Percentiles rank a stretch among this genome's conserved stretches.
phyloP scores from a whole-genome alignment of 768 basidiomycete genomes.

The Tylopilus rubrobrunneus region DNA sequence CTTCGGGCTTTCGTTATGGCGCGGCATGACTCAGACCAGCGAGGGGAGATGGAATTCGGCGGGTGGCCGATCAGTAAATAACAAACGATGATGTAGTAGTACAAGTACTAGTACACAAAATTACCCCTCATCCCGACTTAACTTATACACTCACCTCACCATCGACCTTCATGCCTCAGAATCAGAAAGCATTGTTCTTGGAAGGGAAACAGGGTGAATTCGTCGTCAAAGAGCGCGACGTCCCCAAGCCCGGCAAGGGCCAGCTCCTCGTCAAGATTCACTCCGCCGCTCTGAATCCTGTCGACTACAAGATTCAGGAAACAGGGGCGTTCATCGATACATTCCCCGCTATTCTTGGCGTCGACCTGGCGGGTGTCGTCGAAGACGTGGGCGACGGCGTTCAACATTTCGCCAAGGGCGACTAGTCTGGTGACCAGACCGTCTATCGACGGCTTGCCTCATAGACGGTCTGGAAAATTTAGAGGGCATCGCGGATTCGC shows the following conservation, averaged over 20 bases:
- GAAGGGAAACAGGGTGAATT: constrained; percentile 28
- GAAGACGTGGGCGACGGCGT: constrained; percentile 38
- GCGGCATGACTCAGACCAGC: constrained; percentile 25
- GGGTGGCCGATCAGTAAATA: constrained; percentile 31
- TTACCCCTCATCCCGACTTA: constrained; percentile 1
- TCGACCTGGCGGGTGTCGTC: constrained; percentile 38
- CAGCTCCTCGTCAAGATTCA: constrained; percentile 42
- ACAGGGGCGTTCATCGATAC: constrained; percentile 29
- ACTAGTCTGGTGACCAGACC: too few relatives aligned
- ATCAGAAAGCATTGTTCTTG: constrained; percentile 30
- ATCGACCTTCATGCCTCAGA: constrained; percentile 19
- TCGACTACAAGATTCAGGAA: constrained; percentile 38
- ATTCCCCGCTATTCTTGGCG: constrained; percentile 36
- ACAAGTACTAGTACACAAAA: constrained; percentile 4
- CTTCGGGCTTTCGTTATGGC: constrained; percentile 29
- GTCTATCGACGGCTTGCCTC: too few relatives aligned
- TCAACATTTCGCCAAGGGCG: constrained; percentile 32
- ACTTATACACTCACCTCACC: constrained; percentile 11
- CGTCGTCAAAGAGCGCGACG: constrained; percentile 21
- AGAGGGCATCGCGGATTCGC: too few relatives aligned
- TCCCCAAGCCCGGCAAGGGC: constrained; percentile 34
- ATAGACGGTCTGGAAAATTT: too few relatives aligned
- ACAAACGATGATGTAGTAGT: constrained; percentile 15
- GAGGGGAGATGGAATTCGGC: constrained; percentile 28
- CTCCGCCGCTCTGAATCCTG: constrained; percentile 42